phyloP scores from a whole-genome alignment of 768 basidiomycete genomes.

The Leccinum arenicola region DNA sequence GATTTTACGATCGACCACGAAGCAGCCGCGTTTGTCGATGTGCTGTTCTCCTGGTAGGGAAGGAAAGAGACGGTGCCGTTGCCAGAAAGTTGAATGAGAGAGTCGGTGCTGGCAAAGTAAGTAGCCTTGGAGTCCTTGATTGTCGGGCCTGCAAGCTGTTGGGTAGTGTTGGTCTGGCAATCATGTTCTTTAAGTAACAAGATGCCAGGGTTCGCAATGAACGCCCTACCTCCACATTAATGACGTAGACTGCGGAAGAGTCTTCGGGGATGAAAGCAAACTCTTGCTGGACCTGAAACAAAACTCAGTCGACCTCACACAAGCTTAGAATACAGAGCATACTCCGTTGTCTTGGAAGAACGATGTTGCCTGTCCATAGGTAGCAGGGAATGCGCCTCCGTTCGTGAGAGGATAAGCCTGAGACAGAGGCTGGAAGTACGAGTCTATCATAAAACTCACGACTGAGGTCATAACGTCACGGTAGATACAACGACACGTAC shows the following conservation, averaged over 20 bases:
- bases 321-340: slow-evolving; percentile 18
- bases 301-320: not conserved
- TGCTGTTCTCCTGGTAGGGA: slow-evolving; percentile 49
- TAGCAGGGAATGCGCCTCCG: slow-evolving; percentile 59
- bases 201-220: not conserved
- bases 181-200: slow-evolving; percentile 6
- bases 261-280: slow-evolving; percentile 80
- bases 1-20: slow-evolving; percentile 47
- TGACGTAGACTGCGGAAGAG: slow-evolving; percentile 65
- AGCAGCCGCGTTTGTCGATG: slow-evolving; percentile 41
- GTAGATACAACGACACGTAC: slow-evolving; percentile 39
- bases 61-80: slow-evolving; percentile 60
- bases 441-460: slow-evolving; percentile 12
- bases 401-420: slow-evolving; percentile 51
- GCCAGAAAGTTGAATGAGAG: slow-evolving; percentile 68
- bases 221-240: slow-evolving; percentile 58
- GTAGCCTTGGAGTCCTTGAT: slow-evolving; percentile 56
- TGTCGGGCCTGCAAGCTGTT: slow-evolving; percentile 55
- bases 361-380: slow-evolving; percentile 65
- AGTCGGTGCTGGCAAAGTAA: slow-evolving; percentile 60
- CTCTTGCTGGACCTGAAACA: slow-evolving; percentile 58
- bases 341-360: slow-evolving; percentile 61
- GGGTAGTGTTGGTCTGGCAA: slow-evolving; percentile 59
- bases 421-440: slow-evolving; percentile 72
- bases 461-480: not conserved